Evolutionary conservation across 495 filamentous ascomycete genomes (phyloP).

Genomic region (Collariella sp.): DNA sequence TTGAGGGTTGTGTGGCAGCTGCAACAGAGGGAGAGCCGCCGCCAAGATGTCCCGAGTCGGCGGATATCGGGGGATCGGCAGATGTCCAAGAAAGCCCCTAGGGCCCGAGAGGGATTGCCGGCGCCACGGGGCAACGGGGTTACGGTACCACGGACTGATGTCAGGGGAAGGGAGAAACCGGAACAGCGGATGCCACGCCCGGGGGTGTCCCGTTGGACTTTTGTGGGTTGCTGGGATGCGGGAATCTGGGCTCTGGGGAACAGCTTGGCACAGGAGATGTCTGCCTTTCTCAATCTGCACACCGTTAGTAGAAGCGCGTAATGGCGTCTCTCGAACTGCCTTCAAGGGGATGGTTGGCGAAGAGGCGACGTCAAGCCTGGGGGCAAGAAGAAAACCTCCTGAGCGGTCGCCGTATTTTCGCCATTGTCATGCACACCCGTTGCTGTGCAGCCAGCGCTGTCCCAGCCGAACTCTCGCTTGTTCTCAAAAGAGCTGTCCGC

Average conservation of each 20-base stretch:
- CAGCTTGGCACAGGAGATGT: neutral
- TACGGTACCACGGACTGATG: neutral
- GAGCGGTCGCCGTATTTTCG: neutral
- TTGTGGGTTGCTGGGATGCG: neutral
- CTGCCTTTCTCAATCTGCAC: too few species aligned
- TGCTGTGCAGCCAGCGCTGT: neutral
- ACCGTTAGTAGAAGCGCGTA: too few species aligned
- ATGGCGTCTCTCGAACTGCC: neutral
- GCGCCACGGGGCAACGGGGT: neutral
- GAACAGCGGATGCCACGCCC: neutral
- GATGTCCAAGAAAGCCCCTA: neutral
- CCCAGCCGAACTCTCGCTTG: neutral
- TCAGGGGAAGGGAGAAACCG: conserved; percentile 13
- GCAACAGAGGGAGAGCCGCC: neutral
- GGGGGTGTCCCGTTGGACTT: neutral
- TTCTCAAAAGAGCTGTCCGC: neutral
- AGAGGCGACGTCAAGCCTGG: neutral
- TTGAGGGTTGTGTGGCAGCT: neutral
- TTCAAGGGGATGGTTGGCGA: neutral
- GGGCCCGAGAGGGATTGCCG: conserved; percentile 12
- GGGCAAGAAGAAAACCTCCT: neutral
- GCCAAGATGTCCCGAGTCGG: conserved; percentile 20
- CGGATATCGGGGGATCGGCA: conserved; percentile 23
- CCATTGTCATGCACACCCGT: neutral
- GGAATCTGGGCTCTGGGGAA: neutral